phyloP scores from a whole-genome alignment of 2,329 filamentous ascomycete species.

The Diaporthe aspalathi region DNA sequence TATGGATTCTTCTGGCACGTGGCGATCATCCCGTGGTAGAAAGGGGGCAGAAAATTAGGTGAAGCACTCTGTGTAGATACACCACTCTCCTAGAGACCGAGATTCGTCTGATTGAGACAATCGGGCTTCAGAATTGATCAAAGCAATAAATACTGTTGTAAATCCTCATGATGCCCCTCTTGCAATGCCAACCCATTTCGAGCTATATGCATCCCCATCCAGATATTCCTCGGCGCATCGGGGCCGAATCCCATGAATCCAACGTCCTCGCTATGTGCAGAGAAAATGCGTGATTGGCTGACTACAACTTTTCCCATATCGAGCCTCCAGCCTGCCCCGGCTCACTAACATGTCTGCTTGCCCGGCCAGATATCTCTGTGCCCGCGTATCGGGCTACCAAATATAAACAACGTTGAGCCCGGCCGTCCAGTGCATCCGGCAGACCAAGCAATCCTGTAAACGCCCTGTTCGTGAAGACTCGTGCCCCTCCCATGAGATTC shows the following conservation, averaged over 20 bases:
- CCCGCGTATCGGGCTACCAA: neutral
- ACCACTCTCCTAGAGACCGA: neutral
- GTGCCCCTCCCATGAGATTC: neutral
- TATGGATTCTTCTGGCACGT: neutral
- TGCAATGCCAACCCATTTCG: neutral
- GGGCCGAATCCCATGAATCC: slow-evolving; percentile 6
- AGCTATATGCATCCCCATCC: neutral
- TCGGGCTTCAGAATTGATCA: neutral
- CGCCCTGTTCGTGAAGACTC: neutral
- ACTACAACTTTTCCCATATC: neutral
- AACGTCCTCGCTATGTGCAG: slow-evolving; percentile 17
- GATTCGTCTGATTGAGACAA: neutral
- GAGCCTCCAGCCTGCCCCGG: neutral
- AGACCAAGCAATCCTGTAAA: neutral
- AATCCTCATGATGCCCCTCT: neutral
- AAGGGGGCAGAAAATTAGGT: neutral
- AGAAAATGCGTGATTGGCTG: neutral
- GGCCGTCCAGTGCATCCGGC: too few relatives aligned
- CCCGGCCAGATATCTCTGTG: neutral
- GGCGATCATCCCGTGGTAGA: neutral
- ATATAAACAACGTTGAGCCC: neutral
- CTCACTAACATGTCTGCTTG: neutral
- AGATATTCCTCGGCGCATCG: neutral
- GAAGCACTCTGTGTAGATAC: neutral
- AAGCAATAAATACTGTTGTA: slow-evolving; percentile 9